Percentiles rank a stretch among this genome's conserved stretches.
phyloP scores from a whole-genome alignment of 176 grass and related monocot species.

The Triticum dicoccoides region DNA sequence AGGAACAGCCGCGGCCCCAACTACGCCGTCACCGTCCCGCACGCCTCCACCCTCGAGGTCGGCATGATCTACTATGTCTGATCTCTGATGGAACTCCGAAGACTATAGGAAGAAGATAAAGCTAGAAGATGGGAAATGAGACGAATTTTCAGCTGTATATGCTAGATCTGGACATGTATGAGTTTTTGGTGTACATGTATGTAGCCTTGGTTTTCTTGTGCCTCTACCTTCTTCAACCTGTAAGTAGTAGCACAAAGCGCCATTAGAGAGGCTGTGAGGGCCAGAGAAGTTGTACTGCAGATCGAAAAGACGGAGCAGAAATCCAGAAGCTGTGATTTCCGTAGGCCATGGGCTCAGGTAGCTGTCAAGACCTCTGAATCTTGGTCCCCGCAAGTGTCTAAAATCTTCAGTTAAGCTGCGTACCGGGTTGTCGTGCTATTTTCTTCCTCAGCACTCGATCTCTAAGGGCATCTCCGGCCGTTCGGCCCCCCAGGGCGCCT shows the following conservation, averaged over 20 bases:
- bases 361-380: too few species aligned
- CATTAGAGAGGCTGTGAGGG: conserved; percentile 3
- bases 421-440: too few species aligned
- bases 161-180: conserved; percentile 31
- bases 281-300: not conserved
- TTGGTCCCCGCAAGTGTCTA: too few species aligned
- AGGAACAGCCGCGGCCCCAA: conserved; percentile 76
- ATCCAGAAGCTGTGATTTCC: not conserved
- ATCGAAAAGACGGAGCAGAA: not conserved
- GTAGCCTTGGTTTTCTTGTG: conserved; percentile 25
- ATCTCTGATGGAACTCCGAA: not conserved
- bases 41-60: conserved; percentile 90
- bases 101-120: conserved; percentile 5
- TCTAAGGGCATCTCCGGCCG: too few species aligned
- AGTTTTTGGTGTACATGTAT: conserved; percentile 49
- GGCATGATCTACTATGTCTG: conserved; percentile 93
- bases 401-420: too few species aligned
- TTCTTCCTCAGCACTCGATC: too few species aligned
- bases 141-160: conserved; percentile 40
- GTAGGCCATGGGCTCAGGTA: not conserved
- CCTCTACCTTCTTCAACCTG: not conserved
- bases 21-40: conserved; percentile 74
- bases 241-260: not conserved
- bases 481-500: too few species aligned
- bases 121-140: not conserved